Evolutionary conservation across 1,139 yeast genomes (phyloP), one percentile per base, ranked within the genome.

Genomic region (Suhomyces coccinellae): DNA sequence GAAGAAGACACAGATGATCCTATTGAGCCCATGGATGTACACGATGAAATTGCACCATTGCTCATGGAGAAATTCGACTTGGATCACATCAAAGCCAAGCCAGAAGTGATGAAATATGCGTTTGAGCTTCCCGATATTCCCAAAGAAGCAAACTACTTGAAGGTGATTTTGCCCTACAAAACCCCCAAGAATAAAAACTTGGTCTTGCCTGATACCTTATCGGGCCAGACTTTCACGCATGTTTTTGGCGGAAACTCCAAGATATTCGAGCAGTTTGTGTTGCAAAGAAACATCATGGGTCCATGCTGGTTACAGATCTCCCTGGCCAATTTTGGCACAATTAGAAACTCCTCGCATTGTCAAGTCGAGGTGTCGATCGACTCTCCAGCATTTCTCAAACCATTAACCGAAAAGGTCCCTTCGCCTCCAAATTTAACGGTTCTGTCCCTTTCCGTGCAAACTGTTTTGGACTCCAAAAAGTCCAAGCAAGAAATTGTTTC

Each of bases 251-350:
- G 89, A 4, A 80, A 76, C 48, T 68, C 95, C 3, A 77, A 77
- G 47, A 73, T 88, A 33, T 90, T 93, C 65, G 99, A 93, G 67
- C 78, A 89, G 12, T 89, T 93, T 66, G 96, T 89, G 11, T 61
- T 90, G 27, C 88, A 86, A 61, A 78, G 87, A 55, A 83, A 85
- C 53, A 76, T 93, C 35, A 90, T 90, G 97, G 99, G 99, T 6
- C 99, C 99, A 1, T 90, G 99, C 61, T 93, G 99, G 99, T 71
- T 93, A 43, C 85, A 85, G 44, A 73, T 95, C 40, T 71, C 75
- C 35, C 74, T 79, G 39, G 85, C 85, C 37, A 81, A 85, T 53
- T 86, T 87, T 54, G 63, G 66, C 16, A 64, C 82, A 1, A 69
- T 85, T 47, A 77, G 72, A 47, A 85, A 85, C 56, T 76, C 88